These are phyloP conservation scores for Harringtonia lauricola DNA, from an alignment of 2,329 filamentous ascomycete species.

Conservation along the genomic window DNA sequence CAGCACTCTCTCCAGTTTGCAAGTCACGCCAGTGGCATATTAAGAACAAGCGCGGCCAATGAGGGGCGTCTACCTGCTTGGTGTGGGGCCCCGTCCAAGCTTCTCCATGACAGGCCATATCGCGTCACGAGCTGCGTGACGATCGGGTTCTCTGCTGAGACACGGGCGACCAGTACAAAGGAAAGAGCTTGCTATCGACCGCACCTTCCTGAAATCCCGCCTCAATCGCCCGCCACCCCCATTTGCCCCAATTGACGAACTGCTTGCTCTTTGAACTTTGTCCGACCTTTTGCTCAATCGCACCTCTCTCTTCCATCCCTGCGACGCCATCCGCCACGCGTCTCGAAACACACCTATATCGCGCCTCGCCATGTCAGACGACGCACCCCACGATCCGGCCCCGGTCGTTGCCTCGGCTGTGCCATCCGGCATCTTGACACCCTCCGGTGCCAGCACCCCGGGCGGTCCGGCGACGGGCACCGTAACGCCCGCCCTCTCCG, in stretches of 20 bases:
- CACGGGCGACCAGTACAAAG: neutral
- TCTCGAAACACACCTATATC: neutral
- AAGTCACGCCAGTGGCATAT: slow-evolving; percentile 8
- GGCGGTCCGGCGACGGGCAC: slow-evolving; percentile 17
- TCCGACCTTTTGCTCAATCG: neutral
- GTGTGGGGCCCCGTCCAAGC: neutral
- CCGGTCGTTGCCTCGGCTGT: slow-evolving; percentile 8
- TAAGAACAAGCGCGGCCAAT: slow-evolving; percentile 5
- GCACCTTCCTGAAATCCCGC: neutral
- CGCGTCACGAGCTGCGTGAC: slow-evolving; percentile 8
- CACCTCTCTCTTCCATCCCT: neutral
- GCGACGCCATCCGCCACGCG: neutral
- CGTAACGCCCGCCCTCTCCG: slow-evolving; percentile 18
- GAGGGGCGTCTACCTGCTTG: slow-evolving; percentile 2
- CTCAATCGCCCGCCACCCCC: neutral
- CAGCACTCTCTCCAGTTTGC: neutral
- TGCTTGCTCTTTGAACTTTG: neutral
- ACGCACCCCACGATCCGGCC: neutral
- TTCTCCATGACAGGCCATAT: slow-evolving; percentile 2
- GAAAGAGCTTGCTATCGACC: neutral
- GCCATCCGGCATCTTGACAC: slow-evolving; percentile 1
- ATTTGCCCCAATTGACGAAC: neutral
- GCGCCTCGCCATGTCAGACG: slow-evolving; percentile 9
- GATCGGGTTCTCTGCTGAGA: neutral
- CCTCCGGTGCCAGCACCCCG: slow-evolving; percentile 16